A percentile compares a stretch with the other conserved stretches of the same genome.
phyloP scores from a whole-genome alignment of 2,329 filamentous ascomycete species.

The Pezicula carpinea region DNA sequence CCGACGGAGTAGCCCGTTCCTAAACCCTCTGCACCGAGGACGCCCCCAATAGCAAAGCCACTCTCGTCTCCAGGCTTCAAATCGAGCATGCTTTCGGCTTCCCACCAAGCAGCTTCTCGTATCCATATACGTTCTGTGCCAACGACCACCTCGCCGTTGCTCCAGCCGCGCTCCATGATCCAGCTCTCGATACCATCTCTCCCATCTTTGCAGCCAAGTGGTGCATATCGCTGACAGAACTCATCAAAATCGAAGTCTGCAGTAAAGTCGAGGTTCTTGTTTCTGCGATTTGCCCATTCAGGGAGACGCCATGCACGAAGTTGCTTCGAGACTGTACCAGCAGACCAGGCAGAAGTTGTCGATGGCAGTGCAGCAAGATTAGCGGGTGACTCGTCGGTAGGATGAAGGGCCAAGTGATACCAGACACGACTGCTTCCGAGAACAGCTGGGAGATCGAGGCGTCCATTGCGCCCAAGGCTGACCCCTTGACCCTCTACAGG shows the following conservation, averaged over 20 bases:
- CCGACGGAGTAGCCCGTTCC: slow-evolving; percentile 65
- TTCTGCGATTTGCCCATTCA: slow-evolving; percentile 93
- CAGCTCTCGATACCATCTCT: slow-evolving; percentile 91
- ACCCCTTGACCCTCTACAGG: slow-evolving; percentile 76
- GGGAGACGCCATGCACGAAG: slow-evolving; percentile 89
- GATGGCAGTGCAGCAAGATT: slow-evolving; percentile 68
- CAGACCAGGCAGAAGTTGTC: slow-evolving; percentile 84
- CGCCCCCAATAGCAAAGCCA: slow-evolving; percentile 35
- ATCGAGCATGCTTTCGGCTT: slow-evolving; percentile 93
- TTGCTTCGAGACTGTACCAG: slow-evolving; percentile 86
- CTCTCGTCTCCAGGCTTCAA: slow-evolving; percentile 50
- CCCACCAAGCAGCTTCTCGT: slow-evolving; percentile 92
- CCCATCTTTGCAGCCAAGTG: slow-evolving; percentile 83
- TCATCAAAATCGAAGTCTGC: slow-evolving; percentile 95
- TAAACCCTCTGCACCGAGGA: slow-evolving; percentile 54
- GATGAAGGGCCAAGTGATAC: slow-evolving; percentile 91
- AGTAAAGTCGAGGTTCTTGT: slow-evolving; percentile 89
- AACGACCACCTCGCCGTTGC: slow-evolving; percentile 91
- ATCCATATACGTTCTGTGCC: slow-evolving; percentile 94
- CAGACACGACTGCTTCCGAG: slow-evolving; percentile 84
- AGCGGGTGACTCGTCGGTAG: slow-evolving; percentile 79
- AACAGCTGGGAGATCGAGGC: slow-evolving; percentile 71
- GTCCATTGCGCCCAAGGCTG: slow-evolving; percentile 69
- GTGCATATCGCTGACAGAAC: slow-evolving; percentile 76
- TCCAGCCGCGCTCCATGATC: slow-evolving; percentile 94